Percentiles rank a stretch among this genome's conserved stretches.
phyloP scores from a whole-genome alignment of 257 asterid genomes.

The Verbena officinalis region DNA sequence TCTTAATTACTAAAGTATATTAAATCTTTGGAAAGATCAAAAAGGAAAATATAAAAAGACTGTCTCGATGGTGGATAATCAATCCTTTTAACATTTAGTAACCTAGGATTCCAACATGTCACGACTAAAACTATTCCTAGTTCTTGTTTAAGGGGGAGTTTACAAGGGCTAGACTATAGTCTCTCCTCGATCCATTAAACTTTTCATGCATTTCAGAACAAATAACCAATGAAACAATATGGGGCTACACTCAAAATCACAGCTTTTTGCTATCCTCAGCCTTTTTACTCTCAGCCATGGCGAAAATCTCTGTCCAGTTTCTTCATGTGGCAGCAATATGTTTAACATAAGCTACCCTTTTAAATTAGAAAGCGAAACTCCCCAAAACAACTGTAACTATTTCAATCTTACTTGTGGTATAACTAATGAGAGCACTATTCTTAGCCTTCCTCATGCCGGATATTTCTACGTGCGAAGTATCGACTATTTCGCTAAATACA shows the following conservation, averaged over 20 bases:
- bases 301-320: conserved; percentile 6
- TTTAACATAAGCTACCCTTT: conserved; percentile 29
- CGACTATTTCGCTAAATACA: background rate
- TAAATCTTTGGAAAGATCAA: no score
- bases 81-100: background rate
- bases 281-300: background rate
- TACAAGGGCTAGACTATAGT: background rate
- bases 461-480: conserved; percentile 27
- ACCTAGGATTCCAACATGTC: background rate
- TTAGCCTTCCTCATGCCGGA: conserved; percentile 25
- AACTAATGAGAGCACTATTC: background rate
- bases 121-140: background rate
- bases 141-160: conserved; percentile 24
- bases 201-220: background rate
- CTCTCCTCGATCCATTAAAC: background rate
- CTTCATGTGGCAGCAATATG: conserved; percentile 23
- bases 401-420: conserved; percentile 25
- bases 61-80: background rate
- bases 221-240: conserved; percentile 6
- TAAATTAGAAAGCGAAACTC: conserved; percentile 10
- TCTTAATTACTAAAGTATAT: no score
- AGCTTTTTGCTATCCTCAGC: conserved; percentile 16
- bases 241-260: conserved; percentile 4
- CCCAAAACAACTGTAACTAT: conserved; percentile 25
- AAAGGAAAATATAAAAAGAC: no score